A percentile compares a stretch with the other conserved stretches of the same genome.
phyloP scores from a whole-genome alignment of 1,284 basidiomycete genomes.

The Tylopilus orsonianus region DNA sequence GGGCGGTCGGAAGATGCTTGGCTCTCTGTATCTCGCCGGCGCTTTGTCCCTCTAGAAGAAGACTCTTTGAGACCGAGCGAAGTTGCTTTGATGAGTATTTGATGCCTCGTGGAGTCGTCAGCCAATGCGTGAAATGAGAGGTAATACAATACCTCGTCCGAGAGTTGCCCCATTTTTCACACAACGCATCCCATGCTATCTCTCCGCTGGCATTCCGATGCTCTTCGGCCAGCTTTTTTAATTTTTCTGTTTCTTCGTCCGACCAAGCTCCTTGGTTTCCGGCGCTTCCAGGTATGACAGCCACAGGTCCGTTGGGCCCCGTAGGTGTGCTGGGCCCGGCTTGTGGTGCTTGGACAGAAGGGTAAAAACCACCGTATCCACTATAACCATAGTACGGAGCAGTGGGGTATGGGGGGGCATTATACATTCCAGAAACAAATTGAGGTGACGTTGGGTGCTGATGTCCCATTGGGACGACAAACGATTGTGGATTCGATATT shows the following conservation, averaged over 20 bases:
- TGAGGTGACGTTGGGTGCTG: slow-evolving; percentile 36
- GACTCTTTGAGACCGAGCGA: slow-evolving; percentile 72
- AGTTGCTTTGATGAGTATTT: slow-evolving; percentile 76
- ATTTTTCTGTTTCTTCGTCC: slow-evolving; percentile 66
- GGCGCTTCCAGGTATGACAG: slow-evolving; percentile 36
- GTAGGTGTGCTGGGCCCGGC: slow-evolving; percentile 31
- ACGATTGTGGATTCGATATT: slow-evolving; percentile 68
- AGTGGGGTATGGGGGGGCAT: slow-evolving; percentile 51
- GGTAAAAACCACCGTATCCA: slow-evolving; percentile 38
- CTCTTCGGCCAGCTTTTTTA: slow-evolving; percentile 66
- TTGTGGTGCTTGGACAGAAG: slow-evolving; percentile 21
- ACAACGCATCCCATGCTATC: slow-evolving; percentile 76
- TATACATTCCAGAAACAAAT: slow-evolving; percentile 42
- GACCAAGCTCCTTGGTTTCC: slow-evolving; percentile 73
- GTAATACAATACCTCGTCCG: slow-evolving; percentile 54
- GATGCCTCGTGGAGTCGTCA: slow-evolving; percentile 50
- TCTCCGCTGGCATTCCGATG: slow-evolving; percentile 52
- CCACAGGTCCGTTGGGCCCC: slow-evolving; percentile 19
- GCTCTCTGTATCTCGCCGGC: slow-evolving; percentile 51
- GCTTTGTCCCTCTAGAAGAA: slow-evolving; percentile 61
- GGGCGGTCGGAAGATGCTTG: slow-evolving; percentile 33
- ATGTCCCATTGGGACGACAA: slow-evolving; percentile 61
- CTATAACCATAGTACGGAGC: slow-evolving; percentile 55
- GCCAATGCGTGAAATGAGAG: slow-evolving; percentile 1
- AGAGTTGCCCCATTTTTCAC: slow-evolving; percentile 66